These are phyloP conservation scores for Cercospora brassicicola DNA, from an alignment of 2,329 filamentous ascomycete genomes.

Conservation along the genomic window DNA sequence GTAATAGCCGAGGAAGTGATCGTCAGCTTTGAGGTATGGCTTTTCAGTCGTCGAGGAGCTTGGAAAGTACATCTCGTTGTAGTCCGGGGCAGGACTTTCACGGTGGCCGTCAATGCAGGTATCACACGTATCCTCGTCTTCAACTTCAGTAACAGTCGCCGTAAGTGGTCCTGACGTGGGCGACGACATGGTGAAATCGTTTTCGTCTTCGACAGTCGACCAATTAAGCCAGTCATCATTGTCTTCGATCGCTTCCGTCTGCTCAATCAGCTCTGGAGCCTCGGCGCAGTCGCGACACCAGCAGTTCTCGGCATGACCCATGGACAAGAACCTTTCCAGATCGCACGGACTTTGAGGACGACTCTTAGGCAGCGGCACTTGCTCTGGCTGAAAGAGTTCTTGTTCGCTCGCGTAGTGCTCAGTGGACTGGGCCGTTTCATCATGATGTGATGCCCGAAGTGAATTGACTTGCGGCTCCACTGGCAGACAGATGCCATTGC, in stretches of 20 bases:
- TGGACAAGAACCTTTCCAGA: constrained; percentile 32
- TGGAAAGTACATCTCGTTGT: constrained; percentile 16
- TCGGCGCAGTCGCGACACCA: constrained; percentile 33
- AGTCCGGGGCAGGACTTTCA: constrained; percentile 2
- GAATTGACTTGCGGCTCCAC: background rate
- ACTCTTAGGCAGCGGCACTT: constrained; percentile 15
- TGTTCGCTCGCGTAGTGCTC: constrained; percentile 34
- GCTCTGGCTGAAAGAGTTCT: constrained; percentile 27
- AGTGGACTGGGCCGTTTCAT: constrained; percentile 24
- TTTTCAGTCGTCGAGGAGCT: constrained; percentile 2
- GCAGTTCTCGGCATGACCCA: constrained; percentile 36
- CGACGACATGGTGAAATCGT: background rate
- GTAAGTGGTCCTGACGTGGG: background rate
- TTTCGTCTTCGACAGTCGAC: constrained; percentile 18
- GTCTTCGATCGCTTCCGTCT: constrained; percentile 17
- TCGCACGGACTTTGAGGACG: constrained; percentile 25
- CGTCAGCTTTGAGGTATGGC: background rate
- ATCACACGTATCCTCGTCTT: constrained; percentile 11
- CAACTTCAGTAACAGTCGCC: background rate
- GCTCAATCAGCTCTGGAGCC: constrained; percentile 24
- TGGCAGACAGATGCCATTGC: background rate
- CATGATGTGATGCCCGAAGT: background rate
- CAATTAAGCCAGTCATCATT: constrained; percentile 30
- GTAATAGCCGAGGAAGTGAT: constrained; percentile 16
- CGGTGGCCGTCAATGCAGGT: background rate